Evolutionary conservation across 345 rosid genomes (phyloP), one percentile per base, ranked within the genome.

Genomic region (Camelina hispida): DNA sequence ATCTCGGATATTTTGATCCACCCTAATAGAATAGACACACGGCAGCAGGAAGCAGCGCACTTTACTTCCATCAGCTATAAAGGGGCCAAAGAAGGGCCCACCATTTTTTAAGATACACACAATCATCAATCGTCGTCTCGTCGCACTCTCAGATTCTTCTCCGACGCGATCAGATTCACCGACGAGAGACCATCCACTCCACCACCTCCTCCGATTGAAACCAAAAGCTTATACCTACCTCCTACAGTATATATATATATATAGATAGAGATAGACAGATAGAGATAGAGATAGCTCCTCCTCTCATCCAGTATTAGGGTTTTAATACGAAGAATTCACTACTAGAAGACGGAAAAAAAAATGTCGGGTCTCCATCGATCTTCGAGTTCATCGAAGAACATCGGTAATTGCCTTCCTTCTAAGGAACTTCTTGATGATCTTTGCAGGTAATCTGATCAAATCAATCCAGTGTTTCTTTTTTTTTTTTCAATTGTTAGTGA

Each of bases 401-500:
- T 86, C 84, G 93, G 87, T 35, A 81, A 89, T 76, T 68, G 61
- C 6, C 94, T 90, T 42, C 98, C 99, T 46, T 91, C 98, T 9
- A 91, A 91, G 74, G 98, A 96, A 60, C 98, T 96, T 80, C 98
- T 96, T 55, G 97, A 96, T 83, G 98, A 96, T 88, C 98, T 96
- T 65, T 96, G 98, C 96, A 95, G 99, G 99, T 94, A 37, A 32
- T 12, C 0, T 10, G n/a, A 25, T 25, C 28, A 25, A 25, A n/a
- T 67, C 56, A 25, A 70, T 77, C 61, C 28, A 46, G 13, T 68
- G 11, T 23, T 54, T 34, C 17, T 7, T 47, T 47, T 1, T 62
- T 6, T 13, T 22, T 4, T 2, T 3, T 12, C 3, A 9, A 37
- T 37, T 37, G 40, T 57, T 12, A 58, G 54, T 68, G 59, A 38